These are phyloP conservation scores for Colletotrichum musicola DNA, from an alignment of 2,329 filamentous ascomycete species.

Conservation along the genomic window DNA sequence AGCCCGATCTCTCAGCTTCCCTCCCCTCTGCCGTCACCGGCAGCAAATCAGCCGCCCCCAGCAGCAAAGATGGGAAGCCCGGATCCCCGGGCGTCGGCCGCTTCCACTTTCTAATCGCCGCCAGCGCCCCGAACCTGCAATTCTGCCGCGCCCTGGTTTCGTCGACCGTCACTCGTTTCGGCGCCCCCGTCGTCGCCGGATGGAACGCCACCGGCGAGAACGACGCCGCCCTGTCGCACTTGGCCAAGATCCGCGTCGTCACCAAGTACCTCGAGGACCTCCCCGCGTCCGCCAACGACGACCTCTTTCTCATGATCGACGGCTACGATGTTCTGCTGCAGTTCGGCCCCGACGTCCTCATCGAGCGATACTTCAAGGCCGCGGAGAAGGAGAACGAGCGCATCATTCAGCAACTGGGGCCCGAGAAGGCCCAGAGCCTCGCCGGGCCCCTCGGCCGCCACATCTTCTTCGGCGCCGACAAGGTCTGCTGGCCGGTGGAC, in stretches of 20 bases:
- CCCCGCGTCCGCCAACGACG: constrained; percentile 56
- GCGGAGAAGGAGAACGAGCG: constrained; percentile 65
- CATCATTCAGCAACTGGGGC: constrained; percentile 63
- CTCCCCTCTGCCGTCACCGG: constrained; percentile 25
- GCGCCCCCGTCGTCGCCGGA: constrained; percentile 53
- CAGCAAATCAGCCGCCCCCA: constrained; percentile 28
- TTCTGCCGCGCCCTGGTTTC: constrained; percentile 56
- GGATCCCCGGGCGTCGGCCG: constrained; percentile 26
- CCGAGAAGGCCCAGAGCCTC: constrained; percentile 47
- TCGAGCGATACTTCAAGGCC: constrained; percentile 71
- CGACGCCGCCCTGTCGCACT: constrained; percentile 51
- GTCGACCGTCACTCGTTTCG: constrained; percentile 52
- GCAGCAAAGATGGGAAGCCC: constrained; percentile 18
- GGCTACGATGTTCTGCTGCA: constrained; percentile 76
- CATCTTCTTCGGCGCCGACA: constrained; percentile 60
- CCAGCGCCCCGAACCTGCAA: constrained; percentile 50
- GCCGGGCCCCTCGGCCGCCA: constrained; percentile 51
- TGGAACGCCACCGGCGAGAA: constrained; percentile 52
- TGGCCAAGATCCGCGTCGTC: constrained; percentile 55
- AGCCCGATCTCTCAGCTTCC: constrained; percentile 38
- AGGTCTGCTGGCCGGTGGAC: constrained; percentile 57
- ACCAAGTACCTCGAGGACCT: constrained; percentile 50
- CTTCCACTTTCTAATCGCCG: constrained; percentile 55
- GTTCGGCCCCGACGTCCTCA: constrained; percentile 71
- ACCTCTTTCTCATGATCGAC: constrained; percentile 74